Conservation (phyloP, 106 monocot species). For the Dendrobium officinale region DNA sequence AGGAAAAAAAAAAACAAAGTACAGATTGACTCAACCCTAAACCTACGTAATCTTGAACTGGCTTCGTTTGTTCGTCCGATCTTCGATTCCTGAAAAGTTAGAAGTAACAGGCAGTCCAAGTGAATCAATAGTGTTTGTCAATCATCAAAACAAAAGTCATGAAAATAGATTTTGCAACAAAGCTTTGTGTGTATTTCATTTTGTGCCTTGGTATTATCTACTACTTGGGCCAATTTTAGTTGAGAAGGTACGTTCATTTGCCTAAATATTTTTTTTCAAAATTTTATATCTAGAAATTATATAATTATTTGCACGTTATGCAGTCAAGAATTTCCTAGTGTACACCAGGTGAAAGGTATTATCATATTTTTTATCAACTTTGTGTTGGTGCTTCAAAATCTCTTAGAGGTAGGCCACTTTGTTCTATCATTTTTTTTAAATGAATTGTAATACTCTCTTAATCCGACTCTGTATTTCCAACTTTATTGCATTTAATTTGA, state of each 20-base stretch:
- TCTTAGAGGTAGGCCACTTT: constrained; percentile 55
- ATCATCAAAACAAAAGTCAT: too few species aligned
- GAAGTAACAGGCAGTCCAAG: too few species aligned
- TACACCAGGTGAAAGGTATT: constrained; percentile 79
- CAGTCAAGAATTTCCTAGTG: constrained; percentile 99
- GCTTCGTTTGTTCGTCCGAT: too few species aligned
- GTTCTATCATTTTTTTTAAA: constrained; percentile 3
- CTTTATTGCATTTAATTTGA: background rate
- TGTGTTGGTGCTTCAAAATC: constrained; percentile 79
- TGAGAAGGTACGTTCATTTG: constrained; percentile 69
- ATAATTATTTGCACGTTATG: constrained; percentile 16
- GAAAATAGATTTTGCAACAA: too few species aligned
- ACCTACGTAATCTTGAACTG: too few species aligned
- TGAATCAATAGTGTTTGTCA: too few species aligned
- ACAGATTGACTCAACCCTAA: too few species aligned
- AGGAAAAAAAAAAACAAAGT: too few species aligned
- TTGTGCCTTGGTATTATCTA: constrained; percentile 1
- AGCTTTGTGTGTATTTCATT: constrained; percentile 5
- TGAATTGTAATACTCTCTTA: background rate
- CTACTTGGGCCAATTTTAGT: constrained; percentile 57
- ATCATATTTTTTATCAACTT: constrained; percentile 98
- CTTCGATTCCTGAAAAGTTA: too few species aligned
- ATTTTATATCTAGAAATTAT: background rate
- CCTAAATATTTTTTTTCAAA: background rate
- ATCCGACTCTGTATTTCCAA: background rate